Base-by-base conservation (phyloP, 2,329 filamentous ascomycete species). In the Clarireedia homoeocarpa region DNA sequence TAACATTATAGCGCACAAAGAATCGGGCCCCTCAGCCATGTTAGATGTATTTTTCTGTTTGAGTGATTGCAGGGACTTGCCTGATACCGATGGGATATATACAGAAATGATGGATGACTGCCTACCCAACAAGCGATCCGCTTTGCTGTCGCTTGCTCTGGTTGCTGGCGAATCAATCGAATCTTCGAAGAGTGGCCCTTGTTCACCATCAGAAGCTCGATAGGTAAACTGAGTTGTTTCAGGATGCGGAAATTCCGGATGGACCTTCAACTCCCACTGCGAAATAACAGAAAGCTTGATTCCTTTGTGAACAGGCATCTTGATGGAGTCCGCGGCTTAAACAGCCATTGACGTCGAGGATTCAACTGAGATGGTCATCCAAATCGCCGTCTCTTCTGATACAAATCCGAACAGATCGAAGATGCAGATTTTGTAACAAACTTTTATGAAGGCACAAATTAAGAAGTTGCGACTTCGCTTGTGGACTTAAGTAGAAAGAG, bases 171-270 rank as follows among this genome's bases (percentile, higher is more conserved):
- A 53, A 24, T 48, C 23, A 6, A 42, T 45, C 23, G 44, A 27
- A 6, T 17, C 20, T 52, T 38, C 42, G 36, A 40, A 49, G 30
- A 38, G 17, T 39, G 36, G 12, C 24, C 26, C n/a, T 39, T 50
- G 34, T 24, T 24, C 30, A 36, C n/a, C 24, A 48, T 55, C 27
- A 23, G 58, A 56, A 30, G 60, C 61, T 23, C 62, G 55, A 26
- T 74, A 69, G 3, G 64, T 67, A 45, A 75, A 71, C 15, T 75
- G 78, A 0, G 75, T 74, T 50, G 71, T 73, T 50, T 81, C 77
- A 0, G 78, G 78, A 59, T 82, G 78, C 20, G 77, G 76, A 62
- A 78, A 82, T 62, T 84, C 80, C 14, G 75, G 74, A 3, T 83
- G 71, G 20, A 64, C 67, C 46, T 71, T 60, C 14, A 66, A 61